These are phyloP conservation scores for Scutellaria barbata DNA, from an alignment of 257 asterid species.

Conservation along the genomic window DNA sequence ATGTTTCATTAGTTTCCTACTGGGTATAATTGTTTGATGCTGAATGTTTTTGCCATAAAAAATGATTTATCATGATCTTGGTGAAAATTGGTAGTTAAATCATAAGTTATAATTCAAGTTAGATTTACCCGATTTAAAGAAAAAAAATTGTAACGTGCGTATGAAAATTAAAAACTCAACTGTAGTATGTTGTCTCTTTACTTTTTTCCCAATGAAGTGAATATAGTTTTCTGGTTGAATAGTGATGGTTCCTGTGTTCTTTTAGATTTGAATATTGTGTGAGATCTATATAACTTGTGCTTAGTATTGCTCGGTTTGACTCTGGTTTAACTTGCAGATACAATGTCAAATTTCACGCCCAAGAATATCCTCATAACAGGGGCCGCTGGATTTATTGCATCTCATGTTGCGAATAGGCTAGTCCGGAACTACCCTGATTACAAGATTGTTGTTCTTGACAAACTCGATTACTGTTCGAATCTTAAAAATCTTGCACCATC, in stretches of 20 bases:
- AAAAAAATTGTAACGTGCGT: too few relatives aligned
- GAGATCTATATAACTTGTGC: conserved; percentile 5
- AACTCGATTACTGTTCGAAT: conserved; percentile 73
- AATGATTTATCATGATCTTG: not conserved
- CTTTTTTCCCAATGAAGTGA: not conserved
- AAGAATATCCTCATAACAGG: conserved; percentile 75
- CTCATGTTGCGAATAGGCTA: conserved; percentile 75
- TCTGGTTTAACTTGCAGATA: conserved; percentile 32
- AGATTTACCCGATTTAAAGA: not conserved
- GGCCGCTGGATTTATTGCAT: conserved; percentile 79
- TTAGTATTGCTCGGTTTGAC: not conserved
- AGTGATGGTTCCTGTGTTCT: not conserved
- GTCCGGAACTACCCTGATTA: conserved; percentile 63
- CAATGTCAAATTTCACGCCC: conserved; percentile 53
- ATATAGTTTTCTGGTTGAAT: conserved; percentile 2
- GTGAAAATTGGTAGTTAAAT: not conserved
- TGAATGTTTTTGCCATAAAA: not conserved
- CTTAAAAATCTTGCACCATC: conserved; percentile 63
- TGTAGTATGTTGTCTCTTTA: not conserved
- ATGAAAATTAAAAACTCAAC: not conserved
- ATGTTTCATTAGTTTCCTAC: not conserved
- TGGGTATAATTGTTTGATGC: not conserved
- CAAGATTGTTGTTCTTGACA: conserved; percentile 72
- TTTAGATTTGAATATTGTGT: not conserved
- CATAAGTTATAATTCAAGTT: not conserved